Evolutionary conservation across 441 rosid genomes (phyloP).

Genomic region (Iberis amara): DNA sequence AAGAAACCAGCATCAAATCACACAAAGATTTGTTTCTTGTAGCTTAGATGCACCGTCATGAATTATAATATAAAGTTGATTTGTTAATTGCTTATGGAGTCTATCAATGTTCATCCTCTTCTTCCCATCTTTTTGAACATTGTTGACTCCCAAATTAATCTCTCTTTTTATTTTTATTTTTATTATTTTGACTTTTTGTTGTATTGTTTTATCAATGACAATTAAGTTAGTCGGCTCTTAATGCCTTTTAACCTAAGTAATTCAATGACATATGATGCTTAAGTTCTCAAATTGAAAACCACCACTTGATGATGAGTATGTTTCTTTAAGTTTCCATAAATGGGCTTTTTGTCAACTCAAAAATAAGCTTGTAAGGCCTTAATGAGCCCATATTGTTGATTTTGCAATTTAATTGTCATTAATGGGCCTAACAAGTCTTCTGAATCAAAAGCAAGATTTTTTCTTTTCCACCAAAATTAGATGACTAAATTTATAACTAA

Average conservation of each 20-base stretch:
- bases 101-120: slow-evolving; percentile 33
- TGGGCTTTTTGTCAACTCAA: not conserved
- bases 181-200: slow-evolving; percentile 17
- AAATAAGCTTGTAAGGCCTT: slow-evolving; percentile 13
- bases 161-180: slow-evolving; percentile 10
- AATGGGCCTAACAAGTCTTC: slow-evolving; percentile 9
- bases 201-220: not conserved
- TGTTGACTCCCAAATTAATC: slow-evolving; percentile 25
- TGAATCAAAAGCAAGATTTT: not conserved
- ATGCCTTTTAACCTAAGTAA: slow-evolving; percentile 18
- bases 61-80: slow-evolving; percentile 20
- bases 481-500: too few relatives aligned
- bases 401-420: not conserved
- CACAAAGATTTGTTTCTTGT: slow-evolving; percentile 29
- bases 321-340: not conserved
- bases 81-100: slow-evolving; percentile 19
- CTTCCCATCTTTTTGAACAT: slow-evolving; percentile 24
- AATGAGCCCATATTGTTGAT: not conserved
- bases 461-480: too few relatives aligned
- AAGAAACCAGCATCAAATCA: slow-evolving; percentile 26
- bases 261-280: slow-evolving; percentile 14
- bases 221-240: slow-evolving; percentile 17
- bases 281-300: slow-evolving; percentile 17
- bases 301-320: not conserved
- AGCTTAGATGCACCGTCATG: slow-evolving; percentile 32